Base-by-base conservation (phyloP, 495 filamentous ascomycete species). In the Trichocladium uniseriatum region DNA sequence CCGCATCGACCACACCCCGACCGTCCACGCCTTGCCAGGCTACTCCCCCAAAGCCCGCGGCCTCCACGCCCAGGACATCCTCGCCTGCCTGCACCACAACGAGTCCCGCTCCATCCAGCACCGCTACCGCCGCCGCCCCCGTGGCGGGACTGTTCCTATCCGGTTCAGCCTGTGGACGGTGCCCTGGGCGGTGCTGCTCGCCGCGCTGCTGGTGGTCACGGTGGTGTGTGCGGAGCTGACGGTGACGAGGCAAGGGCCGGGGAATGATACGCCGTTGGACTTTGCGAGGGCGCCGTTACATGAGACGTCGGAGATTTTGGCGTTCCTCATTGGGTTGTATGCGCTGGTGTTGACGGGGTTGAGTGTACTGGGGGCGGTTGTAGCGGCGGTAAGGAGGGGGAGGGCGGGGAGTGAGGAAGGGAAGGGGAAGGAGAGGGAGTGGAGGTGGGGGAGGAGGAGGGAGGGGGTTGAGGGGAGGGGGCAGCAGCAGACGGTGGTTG, bases 251-350 rank as follows among this genome's bases (percentile, higher is more conserved):
- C 56, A 62, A 35, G 59, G 59, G 8, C 54, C 54, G 20, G 29
- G 43, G n/a, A 62, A 62, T 34, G 45, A 59, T 15, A 24, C 40
- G 5, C 52, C 57, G 6, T 28, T 63, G 19, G 60, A 63, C 48
- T 63, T 60, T 49, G 58, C 53, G 1, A 24, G 61, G 21, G 51
- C 58, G 16, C 55, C 58, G 16, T 45, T 63, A 5, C 61, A 57
- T 22, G 58, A 63, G 53, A 63, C 61, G 13, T 38, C 61, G 6
- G 61, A 61, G 53, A 58, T 63, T 38, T 22, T 63, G 45, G 61
- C 48, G 0, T 53, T 61, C 13, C 32, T 63, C 34, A 52, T 63
- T 15, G 61, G 58, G n/a, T 15, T 63, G 42, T 61, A 58, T 38
- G 42, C 55, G 16, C 24, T 63, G n/a, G 54, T 53, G 2, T 32